Evolutionary conservation across 306 rosid genomes (phyloP), one percentile per base, ranked within the genome.

Genomic region (Castanospermum australe): DNA sequence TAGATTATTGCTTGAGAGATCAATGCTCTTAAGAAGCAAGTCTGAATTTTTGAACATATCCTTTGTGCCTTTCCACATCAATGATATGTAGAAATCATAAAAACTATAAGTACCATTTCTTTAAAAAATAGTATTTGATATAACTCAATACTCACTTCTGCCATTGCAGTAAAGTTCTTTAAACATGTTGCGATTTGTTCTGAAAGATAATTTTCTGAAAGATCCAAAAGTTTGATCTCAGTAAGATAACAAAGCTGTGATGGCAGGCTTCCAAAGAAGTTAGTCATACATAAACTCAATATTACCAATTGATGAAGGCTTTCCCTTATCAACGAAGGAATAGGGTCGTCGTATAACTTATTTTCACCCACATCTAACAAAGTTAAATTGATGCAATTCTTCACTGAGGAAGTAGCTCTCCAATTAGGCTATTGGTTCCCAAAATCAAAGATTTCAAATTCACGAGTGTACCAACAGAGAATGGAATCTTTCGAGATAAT

Each of bases 41-140:
- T 48, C 28, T 0, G 74, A 42, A 5, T 32, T 68, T 15, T 5
- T 51, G 28, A 17, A 51, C 50, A 0, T 1, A 0, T 24, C 5
- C 4, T 38, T 9, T 13, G 2, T n/a, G 1, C 76, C 76, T 41
- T 78, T 78, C 82, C 82, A 78, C 12, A 10, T 42, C 14, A 78
- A 18, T 13, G 17, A 25, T 36, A 17, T 45, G 9, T 71, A 51
- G 47, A 47, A 32, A 6, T 0, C 8, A 12, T 47, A 35, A 2
- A 0, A 0, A 0, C 0, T 0, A 0, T 0, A 0, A n/a, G 14
- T 9, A 7, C 17, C 3, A 7, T 17, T 63, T 25, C 33, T 5
- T 0, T 5, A 3, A n/a, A 4, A 0, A 0, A n/a, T 0, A 5
- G 8, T 32, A 20, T n/a, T 8, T 51, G 2, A 8, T 4, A 6